Percentiles rank a stretch among this genome's conserved stretches.
These are phyloP conservation scores for Pseudoscleropodium purum DNA, from an alignment of 225 moss, liverwort and hornwort species.

Conservation along the genomic window DNA sequence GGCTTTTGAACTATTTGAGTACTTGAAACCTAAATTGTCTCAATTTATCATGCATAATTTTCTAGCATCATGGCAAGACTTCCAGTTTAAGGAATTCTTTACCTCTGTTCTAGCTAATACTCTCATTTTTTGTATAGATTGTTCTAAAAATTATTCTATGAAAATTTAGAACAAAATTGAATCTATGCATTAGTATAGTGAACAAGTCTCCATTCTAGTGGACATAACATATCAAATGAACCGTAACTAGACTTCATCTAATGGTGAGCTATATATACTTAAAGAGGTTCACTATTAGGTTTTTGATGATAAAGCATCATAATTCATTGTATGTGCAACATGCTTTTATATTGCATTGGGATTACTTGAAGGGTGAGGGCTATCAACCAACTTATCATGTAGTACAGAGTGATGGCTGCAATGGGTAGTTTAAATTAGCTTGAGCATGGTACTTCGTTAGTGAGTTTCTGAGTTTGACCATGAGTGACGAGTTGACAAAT, in stretches of 20 bases:
- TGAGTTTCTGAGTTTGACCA: background rate
- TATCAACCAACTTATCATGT: background rate
- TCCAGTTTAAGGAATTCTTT: too few relatives aligned
- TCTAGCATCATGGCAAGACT: too few relatives aligned
- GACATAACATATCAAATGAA: background rate
- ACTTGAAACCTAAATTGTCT: too few relatives aligned
- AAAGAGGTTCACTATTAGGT: background rate
- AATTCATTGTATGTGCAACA: background rate
- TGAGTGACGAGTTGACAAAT: too few relatives aligned
- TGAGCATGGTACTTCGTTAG: background rate
- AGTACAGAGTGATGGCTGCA: too few relatives aligned
- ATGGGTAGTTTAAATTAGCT: background rate
- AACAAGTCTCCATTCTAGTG: background rate
- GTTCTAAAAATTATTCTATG: too few relatives aligned
- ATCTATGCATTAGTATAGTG: background rate
- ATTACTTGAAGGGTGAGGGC: background rate
- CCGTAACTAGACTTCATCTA: background rate
- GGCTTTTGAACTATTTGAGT: too few relatives aligned
- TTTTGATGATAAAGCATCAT: too few relatives aligned
- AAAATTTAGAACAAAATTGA: too few relatives aligned
- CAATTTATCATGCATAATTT: too few relatives aligned
- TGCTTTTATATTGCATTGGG: background rate
- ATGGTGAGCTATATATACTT: background rate
- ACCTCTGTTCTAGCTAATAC: too few relatives aligned
- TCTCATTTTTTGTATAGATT: too few relatives aligned